Evolutionary conservation across 306 rosid genomes (phyloP), one percentile per base, ranked within the genome.

Genomic region (Corylus heterophylla): DNA sequence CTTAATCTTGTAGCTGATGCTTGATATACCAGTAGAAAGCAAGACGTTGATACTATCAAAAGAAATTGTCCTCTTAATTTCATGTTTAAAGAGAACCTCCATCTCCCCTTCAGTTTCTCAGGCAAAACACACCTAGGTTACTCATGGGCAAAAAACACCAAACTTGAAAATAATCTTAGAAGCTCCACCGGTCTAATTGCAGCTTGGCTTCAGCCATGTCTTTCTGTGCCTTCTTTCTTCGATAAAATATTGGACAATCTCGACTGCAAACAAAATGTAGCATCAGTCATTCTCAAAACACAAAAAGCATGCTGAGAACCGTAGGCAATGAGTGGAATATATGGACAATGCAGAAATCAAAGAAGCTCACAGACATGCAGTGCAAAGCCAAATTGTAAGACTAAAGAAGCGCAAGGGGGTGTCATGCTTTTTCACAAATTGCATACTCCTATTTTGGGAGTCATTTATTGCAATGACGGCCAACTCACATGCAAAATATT

Each of bases 171-270:
- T 49, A 79, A 68, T 68, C 78, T 87, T 83, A 92, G 77, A 89
- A 95, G 81, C 25, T 95, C 98, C 98, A 95, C 47, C 98, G 87
- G 67, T 92, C 98, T 89, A 95, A 81, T 79, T 89, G 98, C 82
- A 77, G 52, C 83, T 78, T 91, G 80, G 97, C 98, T 86, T 95
- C 98, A 14, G 94, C 95, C 98, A 95, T 92, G 83, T 95, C 98
- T 84, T 95, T 95, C 82, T 95, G 98, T 51, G 94, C 98, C 80
- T 95, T 95, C 87, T 92, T 95, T 67, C 98, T 86, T 73, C 98
- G 83, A 81, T 92, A 95, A 83, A 95, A 92, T 83, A 95, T 95
- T 48, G 98, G 98, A 70, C 98, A 95, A 85, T 95, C 98, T 76
- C 98, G 98, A 85, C 98, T 95, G 88, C 63, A 77, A 83, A 82